phyloP scores from a whole-genome alignment of 1,139 yeast species.

The Candida sp. region DNA sequence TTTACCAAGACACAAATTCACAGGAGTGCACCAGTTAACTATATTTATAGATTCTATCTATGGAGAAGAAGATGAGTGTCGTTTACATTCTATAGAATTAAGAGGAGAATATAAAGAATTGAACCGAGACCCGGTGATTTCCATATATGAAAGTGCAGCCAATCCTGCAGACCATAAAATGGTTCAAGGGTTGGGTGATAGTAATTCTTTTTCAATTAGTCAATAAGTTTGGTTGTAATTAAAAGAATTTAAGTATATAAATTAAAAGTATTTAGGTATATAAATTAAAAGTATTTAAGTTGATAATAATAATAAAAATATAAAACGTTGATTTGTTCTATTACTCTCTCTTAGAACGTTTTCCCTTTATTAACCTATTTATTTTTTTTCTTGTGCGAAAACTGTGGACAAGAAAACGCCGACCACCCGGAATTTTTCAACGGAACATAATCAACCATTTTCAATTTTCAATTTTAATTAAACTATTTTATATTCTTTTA shows the following conservation, averaged over 20 bases:
- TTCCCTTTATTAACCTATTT: too few species aligned
- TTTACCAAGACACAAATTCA: slow-evolving; percentile 71
- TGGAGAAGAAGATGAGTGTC: slow-evolving; percentile 54
- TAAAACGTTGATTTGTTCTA: too few species aligned
- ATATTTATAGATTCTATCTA: slow-evolving; percentile 65
- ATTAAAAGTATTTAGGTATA: too few species aligned
- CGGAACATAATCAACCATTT: too few species aligned
- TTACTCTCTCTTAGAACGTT: too few species aligned
- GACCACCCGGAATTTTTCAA: slow-evolving; percentile 17
- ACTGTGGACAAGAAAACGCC: slow-evolving; percentile 13
- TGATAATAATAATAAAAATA: too few species aligned
- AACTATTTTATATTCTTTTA: too few species aligned
- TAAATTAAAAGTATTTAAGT: too few species aligned
- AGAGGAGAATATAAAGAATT: slow-evolving; percentile 75
- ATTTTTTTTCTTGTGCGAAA: too few species aligned
- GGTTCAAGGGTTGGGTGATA: background rate
- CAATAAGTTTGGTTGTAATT: background rate
- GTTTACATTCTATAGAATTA: slow-evolving; percentile 69
- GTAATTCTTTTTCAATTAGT: background rate
- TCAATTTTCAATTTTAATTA: too few species aligned
- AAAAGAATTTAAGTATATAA: too few species aligned
- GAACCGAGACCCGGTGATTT: slow-evolving; percentile 63
- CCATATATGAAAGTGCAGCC: slow-evolving; percentile 87
- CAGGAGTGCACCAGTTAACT: slow-evolving; percentile 67
- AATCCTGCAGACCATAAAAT: slow-evolving; percentile 85